phyloP scores from a whole-genome alignment of 1,284 basidiomycete genomes.

The Austroboletus niveus region DNA sequence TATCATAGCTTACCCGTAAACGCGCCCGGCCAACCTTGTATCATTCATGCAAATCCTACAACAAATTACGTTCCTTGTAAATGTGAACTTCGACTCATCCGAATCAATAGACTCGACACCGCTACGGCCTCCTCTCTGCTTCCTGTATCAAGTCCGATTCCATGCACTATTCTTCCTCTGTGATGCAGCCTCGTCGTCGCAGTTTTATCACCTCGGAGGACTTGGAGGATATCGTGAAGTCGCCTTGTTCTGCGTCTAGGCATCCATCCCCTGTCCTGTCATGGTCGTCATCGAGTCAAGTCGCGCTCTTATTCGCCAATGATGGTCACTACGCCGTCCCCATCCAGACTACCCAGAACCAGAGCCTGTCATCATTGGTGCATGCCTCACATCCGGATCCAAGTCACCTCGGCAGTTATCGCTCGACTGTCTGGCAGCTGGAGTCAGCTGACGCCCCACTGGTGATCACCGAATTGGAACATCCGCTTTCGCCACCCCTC shows the following conservation, averaged over 20 bases:
- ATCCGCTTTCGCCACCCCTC: slow-evolving; percentile 2
- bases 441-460: slow-evolving; percentile 3
- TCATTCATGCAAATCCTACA: too few species aligned
- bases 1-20: too few species aligned
- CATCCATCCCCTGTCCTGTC: slow-evolving; percentile 13
- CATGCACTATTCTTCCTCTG: slow-evolving; percentile 35
- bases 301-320: slow-evolving; percentile 46
- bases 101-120: slow-evolving; percentile 6
- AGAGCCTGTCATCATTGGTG: slow-evolving; percentile 33
- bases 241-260: slow-evolving; percentile 3
- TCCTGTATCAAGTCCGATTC: slow-evolving; percentile 36
- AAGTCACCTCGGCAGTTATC: slow-evolving; percentile 22
- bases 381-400: slow-evolving; percentile 33
- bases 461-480: slow-evolving; percentile 1
- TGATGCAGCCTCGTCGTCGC: slow-evolving; percentile 21
- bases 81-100: too few species aligned
- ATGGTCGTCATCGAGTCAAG: slow-evolving; percentile 13
- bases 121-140: slow-evolving; percentile 53
- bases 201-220: slow-evolving; percentile 5
- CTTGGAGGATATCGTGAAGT: too few species aligned
- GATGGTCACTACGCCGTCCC: slow-evolving; percentile 43
- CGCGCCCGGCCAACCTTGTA: too few species aligned
- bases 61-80: too few species aligned
- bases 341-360: slow-evolving; percentile 14
- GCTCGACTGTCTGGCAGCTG: slow-evolving; percentile 7